Conservation (phyloP, 306 rosid species). For the Canavalia ensiformis region DNA sequence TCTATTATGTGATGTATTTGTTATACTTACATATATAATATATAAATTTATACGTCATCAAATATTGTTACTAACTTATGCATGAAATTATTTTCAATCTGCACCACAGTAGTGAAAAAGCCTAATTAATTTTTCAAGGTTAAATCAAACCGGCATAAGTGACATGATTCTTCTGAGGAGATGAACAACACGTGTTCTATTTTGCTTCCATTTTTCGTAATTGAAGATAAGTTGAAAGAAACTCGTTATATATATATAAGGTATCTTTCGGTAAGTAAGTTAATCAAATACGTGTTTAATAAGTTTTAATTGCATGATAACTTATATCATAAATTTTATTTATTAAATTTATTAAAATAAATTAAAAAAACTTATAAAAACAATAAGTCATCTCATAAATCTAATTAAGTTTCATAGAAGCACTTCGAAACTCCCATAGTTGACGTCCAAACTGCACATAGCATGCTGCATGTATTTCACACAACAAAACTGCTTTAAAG, state of each 20-base stretch:
- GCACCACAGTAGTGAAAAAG: too few relatives aligned
- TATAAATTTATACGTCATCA: too few relatives aligned
- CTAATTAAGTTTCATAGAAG: not conserved
- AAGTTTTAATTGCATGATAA: not conserved
- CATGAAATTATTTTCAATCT: too few relatives aligned
- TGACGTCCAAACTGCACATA: not conserved
- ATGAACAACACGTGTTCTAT: not conserved
- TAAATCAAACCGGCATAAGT: not conserved
- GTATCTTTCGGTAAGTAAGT: not conserved
- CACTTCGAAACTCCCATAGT: not conserved
- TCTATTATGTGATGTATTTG: too few relatives aligned
- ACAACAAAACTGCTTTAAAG: conserved; percentile 4
- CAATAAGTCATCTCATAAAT: not conserved
- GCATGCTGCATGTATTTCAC: not conserved
- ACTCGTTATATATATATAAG: not conserved
- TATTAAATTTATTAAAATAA: not conserved
- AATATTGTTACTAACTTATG: too few relatives aligned
- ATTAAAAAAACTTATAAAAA: too few relatives aligned
- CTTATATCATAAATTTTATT: not conserved
- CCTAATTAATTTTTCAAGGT: too few relatives aligned
- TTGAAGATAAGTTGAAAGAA: not conserved
- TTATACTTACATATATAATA: too few relatives aligned
- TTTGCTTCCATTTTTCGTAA: not conserved
- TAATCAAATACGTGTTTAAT: not conserved
- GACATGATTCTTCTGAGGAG: not conserved